Evolutionary conservation across 495 filamentous ascomycete genomes (phyloP).

Genomic region (Podospora comata): DNA sequence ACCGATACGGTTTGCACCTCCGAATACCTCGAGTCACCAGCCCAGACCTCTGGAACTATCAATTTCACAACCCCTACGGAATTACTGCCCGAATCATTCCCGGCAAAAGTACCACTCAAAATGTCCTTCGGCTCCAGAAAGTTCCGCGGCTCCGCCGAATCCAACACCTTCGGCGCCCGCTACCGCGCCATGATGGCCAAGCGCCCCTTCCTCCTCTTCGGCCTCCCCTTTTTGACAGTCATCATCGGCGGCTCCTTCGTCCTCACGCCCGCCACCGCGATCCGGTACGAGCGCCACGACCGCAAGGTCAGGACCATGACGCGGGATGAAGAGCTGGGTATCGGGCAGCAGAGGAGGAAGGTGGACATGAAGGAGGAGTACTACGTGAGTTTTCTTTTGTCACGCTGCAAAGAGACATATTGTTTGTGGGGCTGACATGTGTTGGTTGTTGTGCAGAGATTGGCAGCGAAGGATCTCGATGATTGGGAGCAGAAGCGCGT

Average conservation of each 20-base stretch:
- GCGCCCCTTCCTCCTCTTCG: constrained; percentile 91
- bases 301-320: constrained; percentile 76
- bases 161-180: constrained; percentile 63
- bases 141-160: constrained; percentile 57
- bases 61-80: neutral
- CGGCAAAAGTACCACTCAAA: neutral
- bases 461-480: constrained; percentile 88
- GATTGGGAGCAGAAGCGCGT: constrained; percentile 96
- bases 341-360: constrained; percentile 65
- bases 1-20: neutral
- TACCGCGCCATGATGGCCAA: constrained; percentile 69
- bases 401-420: neutral
- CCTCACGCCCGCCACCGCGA: constrained; percentile 85
- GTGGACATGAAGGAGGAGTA: constrained; percentile 88
- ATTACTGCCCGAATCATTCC: neutral
- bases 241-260: constrained; percentile 96
- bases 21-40: neutral
- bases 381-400: constrained; percentile 63
- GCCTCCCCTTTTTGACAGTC: constrained; percentile 85
- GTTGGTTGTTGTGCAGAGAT: constrained; percentile 51
- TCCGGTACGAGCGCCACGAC: constrained; percentile 91
- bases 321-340: constrained; percentile 78
- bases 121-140: constrained; percentile 65
- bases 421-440: constrained; percentile 2
- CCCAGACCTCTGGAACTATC: neutral